These are phyloP conservation scores for Didymella pinodella DNA, from an alignment of 2,329 filamentous ascomycete genomes.

Conservation along the genomic window DNA sequence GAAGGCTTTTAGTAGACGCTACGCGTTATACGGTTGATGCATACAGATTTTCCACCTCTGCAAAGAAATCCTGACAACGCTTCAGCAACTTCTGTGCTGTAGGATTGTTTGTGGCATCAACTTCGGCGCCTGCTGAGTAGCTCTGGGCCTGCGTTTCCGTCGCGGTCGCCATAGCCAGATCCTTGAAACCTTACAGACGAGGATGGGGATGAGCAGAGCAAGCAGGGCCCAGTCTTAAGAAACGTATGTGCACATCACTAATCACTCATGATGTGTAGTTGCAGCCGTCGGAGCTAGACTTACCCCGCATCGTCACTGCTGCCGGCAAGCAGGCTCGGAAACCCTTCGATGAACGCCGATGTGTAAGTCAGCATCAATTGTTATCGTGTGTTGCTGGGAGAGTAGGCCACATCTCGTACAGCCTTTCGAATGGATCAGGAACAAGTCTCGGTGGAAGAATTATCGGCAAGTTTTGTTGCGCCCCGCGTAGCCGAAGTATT, in stretches of 20 bases:
- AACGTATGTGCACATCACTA: neutral
- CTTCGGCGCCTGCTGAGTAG: conserved; percentile 20
- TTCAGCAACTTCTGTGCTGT: conserved; percentile 34
- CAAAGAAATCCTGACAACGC: conserved; percentile 39
- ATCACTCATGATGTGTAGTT: neutral
- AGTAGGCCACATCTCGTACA: neutral
- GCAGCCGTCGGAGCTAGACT: conserved; percentile 1
- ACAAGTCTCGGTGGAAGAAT: neutral
- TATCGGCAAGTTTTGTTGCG: neutral
- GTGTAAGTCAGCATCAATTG: neutral
- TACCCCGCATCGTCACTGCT: conserved; percentile 12
- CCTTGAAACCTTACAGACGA: neutral
- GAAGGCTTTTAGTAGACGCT: neutral
- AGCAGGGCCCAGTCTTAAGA: neutral
- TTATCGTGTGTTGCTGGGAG: neutral
- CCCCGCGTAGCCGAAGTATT: neutral
- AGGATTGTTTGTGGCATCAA: conserved; percentile 31
- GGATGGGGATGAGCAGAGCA: neutral
- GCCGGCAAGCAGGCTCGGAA: conserved; percentile 4
- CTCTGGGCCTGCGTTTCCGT: conserved; percentile 4
- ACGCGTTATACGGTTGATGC: neutral
- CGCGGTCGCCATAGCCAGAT: conserved; percentile 1
- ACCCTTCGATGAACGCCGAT: neutral
- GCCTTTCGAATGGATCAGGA: neutral
- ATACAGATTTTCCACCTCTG: conserved; percentile 42